These are phyloP conservation scores for Lactarius pseudohatsudake DNA, from an alignment of 768 basidiomycete genomes.

Conservation along the genomic window DNA sequence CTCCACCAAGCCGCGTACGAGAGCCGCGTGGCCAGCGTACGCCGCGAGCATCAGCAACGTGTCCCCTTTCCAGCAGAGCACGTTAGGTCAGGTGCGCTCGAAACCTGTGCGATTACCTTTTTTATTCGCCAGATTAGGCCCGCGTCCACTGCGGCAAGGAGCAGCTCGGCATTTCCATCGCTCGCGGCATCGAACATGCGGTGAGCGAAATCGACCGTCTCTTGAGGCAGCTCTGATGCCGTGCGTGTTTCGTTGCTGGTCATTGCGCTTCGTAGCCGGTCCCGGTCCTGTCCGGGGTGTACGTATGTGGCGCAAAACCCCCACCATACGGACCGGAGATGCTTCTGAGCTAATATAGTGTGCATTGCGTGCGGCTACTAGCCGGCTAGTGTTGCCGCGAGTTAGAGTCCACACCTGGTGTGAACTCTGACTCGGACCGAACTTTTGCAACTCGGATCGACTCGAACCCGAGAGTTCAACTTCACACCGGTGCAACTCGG, in stretches of 20 bases:
- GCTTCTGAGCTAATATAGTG: too few species aligned
- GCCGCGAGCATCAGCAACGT: slow-evolving; percentile 78
- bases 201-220: slow-evolving; percentile 52
- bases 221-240: slow-evolving; percentile 35
- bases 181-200: slow-evolving; percentile 78
- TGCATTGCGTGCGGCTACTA: too few species aligned
- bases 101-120: slow-evolving; percentile 43
- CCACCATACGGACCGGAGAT: too few species aligned
- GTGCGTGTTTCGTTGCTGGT: neutral
- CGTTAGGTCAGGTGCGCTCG: neutral
- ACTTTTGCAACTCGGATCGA: too few species aligned
- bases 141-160: slow-evolving; percentile 61
- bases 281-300: too few species aligned
- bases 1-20: slow-evolving; percentile 52
- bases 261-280: neutral
- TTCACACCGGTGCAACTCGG: too few species aligned
- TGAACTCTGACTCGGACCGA: too few species aligned
- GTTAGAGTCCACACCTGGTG: too few species aligned
- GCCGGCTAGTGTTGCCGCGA: too few species aligned
- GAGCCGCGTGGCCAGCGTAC: slow-evolving; percentile 62
- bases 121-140: slow-evolving; percentile 76
- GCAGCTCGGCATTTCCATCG: slow-evolving; percentile 49
- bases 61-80: slow-evolving; percentile 50
- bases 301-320: too few species aligned
- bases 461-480: too few species aligned